Evolutionary conservation across 345 rosid species (phyloP), one percentile per base, ranked within the genome.

Genomic region (Pseudoturritis turrita): DNA sequence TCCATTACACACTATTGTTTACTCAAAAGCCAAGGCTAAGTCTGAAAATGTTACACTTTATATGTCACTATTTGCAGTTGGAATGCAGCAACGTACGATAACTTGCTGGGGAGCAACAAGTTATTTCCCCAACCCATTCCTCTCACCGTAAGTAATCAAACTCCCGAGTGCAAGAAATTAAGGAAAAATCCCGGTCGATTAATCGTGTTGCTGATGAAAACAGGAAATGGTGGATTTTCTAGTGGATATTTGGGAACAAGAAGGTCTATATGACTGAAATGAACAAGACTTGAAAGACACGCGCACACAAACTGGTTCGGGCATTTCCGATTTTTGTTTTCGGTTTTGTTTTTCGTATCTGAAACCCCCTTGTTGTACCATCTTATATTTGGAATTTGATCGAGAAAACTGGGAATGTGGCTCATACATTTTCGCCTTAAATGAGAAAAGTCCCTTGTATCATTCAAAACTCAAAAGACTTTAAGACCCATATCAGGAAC

Each of bases 211-310:
- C 7, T 60, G 40, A 26, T 52, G 59, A 64, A 28, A 67, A 35
- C 86, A 92, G 98, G 98, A 89, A 81, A 92, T 92, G 98, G 89
- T 88, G 31, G 96, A 89, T 79, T 92, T 89, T 82, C 91, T 92
- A 13, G 96, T 92, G 60, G 95, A 92, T 81, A 31, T 80, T 18
- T 92, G 98, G 95, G 98, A 92, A 77, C 93, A 92, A 71, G 96
- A 89, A 72, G 98, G 94, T 11, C 75, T 88, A 84, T 89, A 92
- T 59, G 96, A 86, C 65, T 92, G 80, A 33, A n/a, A 88, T 21
- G 67, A 56, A 68, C 70, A 60, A 60, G 69, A 41, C 68, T 54
- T 44, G 37, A 15, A 64, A 62, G 18, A 21, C 17, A 6, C 57
- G 8, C 62, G 2, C 47, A 8, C 25, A 53, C 25, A 57, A 31